These are phyloP conservation scores for Mortierella claussenii DNA, from an alignment of 192 early-diverging fungal species.

Conservation along the genomic window DNA sequence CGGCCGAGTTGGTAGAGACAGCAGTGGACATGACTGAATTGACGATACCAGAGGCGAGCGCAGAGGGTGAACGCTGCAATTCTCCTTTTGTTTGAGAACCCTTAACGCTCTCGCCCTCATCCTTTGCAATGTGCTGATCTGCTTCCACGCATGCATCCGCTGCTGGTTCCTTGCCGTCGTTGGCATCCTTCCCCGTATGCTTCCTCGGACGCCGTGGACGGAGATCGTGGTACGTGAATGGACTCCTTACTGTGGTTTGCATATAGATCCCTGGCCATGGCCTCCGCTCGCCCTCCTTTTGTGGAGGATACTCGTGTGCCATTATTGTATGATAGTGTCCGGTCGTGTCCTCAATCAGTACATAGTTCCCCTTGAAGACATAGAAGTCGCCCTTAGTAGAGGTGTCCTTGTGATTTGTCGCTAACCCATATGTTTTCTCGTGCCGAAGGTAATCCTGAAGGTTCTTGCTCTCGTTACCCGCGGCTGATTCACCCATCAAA, in stretches of 20 bases:
- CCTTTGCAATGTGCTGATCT: neutral
- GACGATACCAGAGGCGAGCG: constrained; percentile 25
- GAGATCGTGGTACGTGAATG: constrained; percentile 1
- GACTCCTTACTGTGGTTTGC: constrained; percentile 13
- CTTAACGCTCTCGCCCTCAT: too few species aligned
- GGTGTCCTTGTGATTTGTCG: constrained; percentile 21
- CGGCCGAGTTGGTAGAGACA: constrained; percentile 17
- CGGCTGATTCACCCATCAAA: neutral
- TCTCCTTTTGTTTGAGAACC: too few species aligned
- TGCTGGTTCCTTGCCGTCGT: neutral
- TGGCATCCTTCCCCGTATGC: neutral
- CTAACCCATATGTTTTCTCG: constrained; percentile 30
- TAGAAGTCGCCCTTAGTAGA: constrained; percentile 15
- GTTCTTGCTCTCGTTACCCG: constrained; percentile 2
- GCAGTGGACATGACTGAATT: constrained; percentile 27
- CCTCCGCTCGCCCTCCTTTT: neutral
- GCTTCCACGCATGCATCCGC: neutral
- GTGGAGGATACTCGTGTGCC: constrained; percentile 17
- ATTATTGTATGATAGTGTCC: constrained; percentile 27
- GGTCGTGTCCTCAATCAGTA: constrained; percentile 31
- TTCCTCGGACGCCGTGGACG: neutral
- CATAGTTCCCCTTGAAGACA: constrained; percentile 19
- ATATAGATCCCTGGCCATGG: constrained; percentile 28
- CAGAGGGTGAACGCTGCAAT: neutral
- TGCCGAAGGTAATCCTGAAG: constrained; percentile 25